Percentiles rank a stretch among this genome's conserved stretches.
Conservation (phyloP, 2,329 filamentous ascomycete genomes). For the Curvularia eragrostidis region DNA sequence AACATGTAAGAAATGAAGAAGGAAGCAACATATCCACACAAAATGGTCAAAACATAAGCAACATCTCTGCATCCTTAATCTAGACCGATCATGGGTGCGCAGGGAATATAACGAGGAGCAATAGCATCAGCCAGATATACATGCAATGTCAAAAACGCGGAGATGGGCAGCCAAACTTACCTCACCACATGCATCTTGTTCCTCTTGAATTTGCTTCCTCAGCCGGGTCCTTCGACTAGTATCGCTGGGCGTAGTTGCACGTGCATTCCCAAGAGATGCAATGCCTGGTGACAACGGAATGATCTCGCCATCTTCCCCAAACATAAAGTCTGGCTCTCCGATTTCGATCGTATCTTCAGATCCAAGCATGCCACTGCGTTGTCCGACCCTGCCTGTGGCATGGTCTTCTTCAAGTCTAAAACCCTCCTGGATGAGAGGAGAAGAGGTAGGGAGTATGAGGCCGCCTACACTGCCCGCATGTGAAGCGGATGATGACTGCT, state of each 20-base stretch:
- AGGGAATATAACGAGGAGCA: conserved; percentile 5
- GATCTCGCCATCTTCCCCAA: conserved; percentile 68
- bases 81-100: neutral
- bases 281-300: conserved; percentile 52
- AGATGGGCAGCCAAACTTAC: conserved; percentile 43
- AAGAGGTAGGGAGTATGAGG: conserved; percentile 59
- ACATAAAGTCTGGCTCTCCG: conserved; percentile 63
- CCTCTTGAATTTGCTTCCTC: conserved; percentile 54
- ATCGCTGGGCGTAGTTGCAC: conserved; percentile 33
- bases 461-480: conserved; percentile 30
- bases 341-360: conserved; percentile 53
- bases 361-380: conserved; percentile 33
- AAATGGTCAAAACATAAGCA: neutral
- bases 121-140: conserved; percentile 1
- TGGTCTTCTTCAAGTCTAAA: conserved; percentile 54
- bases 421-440: conserved; percentile 50
- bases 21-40: neutral
- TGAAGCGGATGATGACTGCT: conserved; percentile 36
- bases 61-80: neutral
- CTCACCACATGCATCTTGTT: conserved; percentile 38
- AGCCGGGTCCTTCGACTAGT: conserved; percentile 50
- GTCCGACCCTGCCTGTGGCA: conserved; percentile 46
- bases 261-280: conserved; percentile 21
- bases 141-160: conserved; percentile 10
- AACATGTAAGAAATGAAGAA: neutral